Percentiles rank a stretch among this genome's conserved stretches.
These are phyloP conservation scores for Fonsecaea nubica DNA, from an alignment of 2,329 filamentous ascomycete genomes.

Conservation along the genomic window DNA sequence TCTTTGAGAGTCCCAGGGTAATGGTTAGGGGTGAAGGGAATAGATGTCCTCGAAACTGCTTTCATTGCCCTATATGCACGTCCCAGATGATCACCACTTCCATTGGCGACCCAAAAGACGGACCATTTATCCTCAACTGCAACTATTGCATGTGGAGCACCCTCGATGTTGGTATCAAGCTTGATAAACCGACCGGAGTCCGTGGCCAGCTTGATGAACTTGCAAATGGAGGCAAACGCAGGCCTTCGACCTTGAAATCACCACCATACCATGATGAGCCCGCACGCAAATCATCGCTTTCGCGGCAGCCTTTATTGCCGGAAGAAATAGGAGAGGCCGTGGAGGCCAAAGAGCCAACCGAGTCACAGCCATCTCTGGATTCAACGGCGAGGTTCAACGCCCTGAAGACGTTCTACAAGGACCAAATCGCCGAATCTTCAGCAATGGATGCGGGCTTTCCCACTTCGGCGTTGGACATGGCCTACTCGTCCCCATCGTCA, in stretches of 20 bases:
- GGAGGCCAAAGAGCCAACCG: constrained; percentile 45
- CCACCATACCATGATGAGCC: constrained; percentile 17
- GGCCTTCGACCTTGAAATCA: constrained; percentile 35
- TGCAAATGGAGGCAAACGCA: constrained; percentile 53
- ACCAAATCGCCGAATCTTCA: constrained; percentile 72
- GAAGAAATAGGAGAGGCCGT: constrained; percentile 43
- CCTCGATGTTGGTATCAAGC: constrained; percentile 84
- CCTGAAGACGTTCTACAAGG: constrained; percentile 76
- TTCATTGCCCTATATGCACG: constrained; percentile 89
- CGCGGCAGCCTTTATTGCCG: constrained; percentile 27
- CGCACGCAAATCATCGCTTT: constrained; percentile 33
- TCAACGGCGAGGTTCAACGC: constrained; percentile 75
- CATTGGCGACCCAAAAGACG: constrained; percentile 53
- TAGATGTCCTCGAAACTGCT: constrained; percentile 93
- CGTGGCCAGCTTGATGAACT: constrained; percentile 77
- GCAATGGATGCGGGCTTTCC: constrained; percentile 52
- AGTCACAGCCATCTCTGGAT: constrained; percentile 55
- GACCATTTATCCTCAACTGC: constrained; percentile 81
- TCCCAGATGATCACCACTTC: constrained; percentile 76
- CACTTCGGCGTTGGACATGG: constrained; percentile 58
- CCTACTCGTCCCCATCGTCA: constrained; percentile 74
- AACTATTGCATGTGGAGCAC: constrained; percentile 94
- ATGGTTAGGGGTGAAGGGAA: constrained; percentile 92
- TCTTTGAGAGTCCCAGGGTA: constrained; percentile 95
- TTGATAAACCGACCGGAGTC: constrained; percentile 87